Evolutionary conservation across 139 green algal species (phyloP), one percentile per base, ranked within the genome.

Genomic region (Chlamydomonas sp.): DNA sequence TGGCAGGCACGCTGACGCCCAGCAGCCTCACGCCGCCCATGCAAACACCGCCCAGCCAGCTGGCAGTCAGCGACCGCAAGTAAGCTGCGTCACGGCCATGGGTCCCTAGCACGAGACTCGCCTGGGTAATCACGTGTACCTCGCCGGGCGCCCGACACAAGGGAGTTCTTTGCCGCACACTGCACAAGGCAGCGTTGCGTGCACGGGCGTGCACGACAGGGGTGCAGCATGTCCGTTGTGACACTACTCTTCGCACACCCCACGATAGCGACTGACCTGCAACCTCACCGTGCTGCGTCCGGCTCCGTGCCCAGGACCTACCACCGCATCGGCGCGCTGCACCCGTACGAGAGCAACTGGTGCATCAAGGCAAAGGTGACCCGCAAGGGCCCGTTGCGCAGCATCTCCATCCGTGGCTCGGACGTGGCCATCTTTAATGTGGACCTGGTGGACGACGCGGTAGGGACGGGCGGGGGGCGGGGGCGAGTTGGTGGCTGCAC

Each of bases 381-480:
- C 86, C 66, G 86, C 76, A 90, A 93, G 90, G 77, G 77, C n/a
- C 73, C 80, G 60, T 79, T 89, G 78, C 16, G 63, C 1, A 78
- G 31, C 58, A 83, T 68, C 49, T 73, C 79, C 16, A 85, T 74
- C 49, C 61, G 74, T 57, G 62, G 82, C 18, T 17, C 63, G 0
- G 74, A 86, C 68, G 63, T 61, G 67, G 82, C 80, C 4, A 88
- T 96, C 14, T 93, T 96, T 71, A 91, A 62, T 8, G 85, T 94
- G 20, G 96, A 98, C 80, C 84, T 98, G 18, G 90, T 96, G 14
- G 96, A 98, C 77, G 94, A 95, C 31, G 82, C 92, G 84, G 93
- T 95, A 77, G 84, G 7, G 49, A 57, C 2, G 16, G 4, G 74
- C 15, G 59, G 63, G 2, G 7, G 14, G 9, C 60, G 31, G 72